Base-by-base conservation (phyloP, 2,329 filamentous ascomycete species). In the Scytalidium lignicola region DNA sequence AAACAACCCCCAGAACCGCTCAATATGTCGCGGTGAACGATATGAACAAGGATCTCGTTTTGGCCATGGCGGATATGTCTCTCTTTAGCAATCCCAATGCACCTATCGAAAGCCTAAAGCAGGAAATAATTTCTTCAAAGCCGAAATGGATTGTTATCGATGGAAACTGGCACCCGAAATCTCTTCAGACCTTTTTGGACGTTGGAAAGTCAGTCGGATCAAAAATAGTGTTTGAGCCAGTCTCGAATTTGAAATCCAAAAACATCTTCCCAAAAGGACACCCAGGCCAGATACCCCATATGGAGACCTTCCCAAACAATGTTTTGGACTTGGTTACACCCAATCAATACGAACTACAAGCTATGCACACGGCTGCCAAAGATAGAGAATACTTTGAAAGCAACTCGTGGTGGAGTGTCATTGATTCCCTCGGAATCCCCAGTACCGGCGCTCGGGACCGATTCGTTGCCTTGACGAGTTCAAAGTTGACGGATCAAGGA, bases 1-100 rank as follows among this genome's bases (percentile, higher is more conserved):
- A 46, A 47, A 51, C 70, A 66, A 19, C 73, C 73, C 2, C 76
- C 75, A 79, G 87, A 49, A 97, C 92, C 2, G 90, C 91, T 1
- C 90, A 96, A 65, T 97, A 97, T 65, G 80, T 97, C 2, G 87
- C 92, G 15, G 74, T 97, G 55, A 99, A 97, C 64, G 88, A 95
- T 62, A 74, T 74, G 1, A 81, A 85, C 51, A 95, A 90, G 66
- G 86, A 91, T 55, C 79, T 99, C 2, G 77, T 91, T n/a, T 69
- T 96, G 54, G 92, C 90, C 42, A 95, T 96, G 89, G 91, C 92
- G 3, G 93, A 97, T 64, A 96, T 97, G 90, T 62, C 71, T 28
- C 67, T 74, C 44, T 71, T 76, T 41, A 61, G 67, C 17, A 63
- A 69, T 15, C 70, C 77, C 52, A 72, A 74, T 1, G 76, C 79